These are phyloP conservation scores for Scheffersomyces lignicola DNA, from an alignment of 1,139 yeast genomes.

Conservation along the genomic window DNA sequence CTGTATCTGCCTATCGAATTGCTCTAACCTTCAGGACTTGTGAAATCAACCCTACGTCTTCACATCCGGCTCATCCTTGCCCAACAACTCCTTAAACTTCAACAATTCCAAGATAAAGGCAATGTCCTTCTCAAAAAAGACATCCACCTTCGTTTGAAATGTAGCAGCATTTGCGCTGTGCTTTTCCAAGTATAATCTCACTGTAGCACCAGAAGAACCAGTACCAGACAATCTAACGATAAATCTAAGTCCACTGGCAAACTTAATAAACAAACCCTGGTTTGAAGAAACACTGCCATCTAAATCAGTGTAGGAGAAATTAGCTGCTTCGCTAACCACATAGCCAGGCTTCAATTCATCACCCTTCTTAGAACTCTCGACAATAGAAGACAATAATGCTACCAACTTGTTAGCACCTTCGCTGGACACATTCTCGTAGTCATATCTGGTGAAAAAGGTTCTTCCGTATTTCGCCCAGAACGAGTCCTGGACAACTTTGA, in stretches of 20 bases:
- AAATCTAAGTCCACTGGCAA: slow-evolving; percentile 79
- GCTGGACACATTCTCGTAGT: slow-evolving; percentile 78
- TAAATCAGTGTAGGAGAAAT: slow-evolving; percentile 89
- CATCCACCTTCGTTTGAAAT: slow-evolving; percentile 60
- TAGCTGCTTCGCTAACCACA: slow-evolving; percentile 72
- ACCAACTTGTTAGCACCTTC: slow-evolving; percentile 78
- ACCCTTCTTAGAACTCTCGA: slow-evolving; percentile 40
- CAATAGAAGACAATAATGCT: slow-evolving; percentile 47
- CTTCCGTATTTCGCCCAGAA: slow-evolving; percentile 96
- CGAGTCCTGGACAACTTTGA: slow-evolving; percentile 74
- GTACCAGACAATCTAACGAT: slow-evolving; percentile 95
- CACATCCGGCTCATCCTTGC: slow-evolving; percentile 87
- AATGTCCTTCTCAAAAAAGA: slow-evolving; percentile 65
- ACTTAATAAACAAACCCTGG: slow-evolving; percentile 88
- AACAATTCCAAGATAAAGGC: slow-evolving; percentile 64
- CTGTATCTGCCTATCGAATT: too few relatives aligned
- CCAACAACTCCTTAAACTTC: slow-evolving; percentile 71
- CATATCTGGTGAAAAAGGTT: slow-evolving; percentile 96
- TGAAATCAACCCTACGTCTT: too few relatives aligned
- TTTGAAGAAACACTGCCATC: slow-evolving; percentile 90
- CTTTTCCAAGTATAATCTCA: slow-evolving; percentile 87
- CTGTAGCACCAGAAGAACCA: slow-evolving; percentile 97
- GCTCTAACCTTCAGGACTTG: too few relatives aligned
- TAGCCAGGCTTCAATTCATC: slow-evolving; percentile 46
- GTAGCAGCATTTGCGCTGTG: slow-evolving; percentile 62